A percentile compares a stretch with the other conserved stretches of the same genome.
These are phyloP conservation scores for Colletotrichum sp. DNA, from an alignment of 2,329 filamentous ascomycete species.

Conservation along the genomic window DNA sequence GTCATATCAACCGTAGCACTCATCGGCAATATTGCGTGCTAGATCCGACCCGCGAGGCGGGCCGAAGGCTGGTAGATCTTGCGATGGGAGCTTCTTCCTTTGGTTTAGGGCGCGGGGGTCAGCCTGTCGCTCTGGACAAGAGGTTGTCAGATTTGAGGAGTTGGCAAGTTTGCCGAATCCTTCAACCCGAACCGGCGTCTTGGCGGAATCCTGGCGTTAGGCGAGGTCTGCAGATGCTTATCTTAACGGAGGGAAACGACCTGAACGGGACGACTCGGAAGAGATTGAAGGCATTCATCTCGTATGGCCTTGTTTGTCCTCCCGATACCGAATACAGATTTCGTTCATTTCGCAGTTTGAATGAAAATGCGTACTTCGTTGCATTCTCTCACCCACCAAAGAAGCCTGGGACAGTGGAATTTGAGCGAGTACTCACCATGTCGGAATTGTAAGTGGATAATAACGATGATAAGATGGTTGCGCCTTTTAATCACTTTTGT, in stretches of 20 bases:
- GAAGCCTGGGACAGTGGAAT: not conserved
- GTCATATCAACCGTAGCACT: not conserved
- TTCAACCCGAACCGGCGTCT: not conserved
- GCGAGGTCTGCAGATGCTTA: not conserved
- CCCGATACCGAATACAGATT: not conserved
- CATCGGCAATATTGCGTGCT: not conserved
- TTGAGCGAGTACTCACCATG: fast-evolving
- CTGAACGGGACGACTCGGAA: not conserved
- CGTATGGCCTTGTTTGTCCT: fast-evolving
- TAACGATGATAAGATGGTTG: fast-evolving
- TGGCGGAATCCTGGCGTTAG: not conserved
- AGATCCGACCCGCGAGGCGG: not conserved
- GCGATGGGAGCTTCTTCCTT: not conserved
- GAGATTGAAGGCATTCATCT: not conserved
- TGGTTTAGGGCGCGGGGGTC: not conserved
- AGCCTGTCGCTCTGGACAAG: too few species aligned
- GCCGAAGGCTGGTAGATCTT: not conserved
- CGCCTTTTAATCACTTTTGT: fast-evolving
- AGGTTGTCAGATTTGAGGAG: not conserved
- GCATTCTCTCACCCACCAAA: fast-evolving
- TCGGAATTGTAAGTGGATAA: not conserved
- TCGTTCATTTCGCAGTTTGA: fast-evolving
- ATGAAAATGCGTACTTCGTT: fast-evolving
- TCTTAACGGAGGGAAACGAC: not conserved
- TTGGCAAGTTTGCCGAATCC: not conserved